Evolutionary conservation across 2,329 filamentous ascomycete species (phyloP).

Genomic region (Xylaria sp.): DNA sequence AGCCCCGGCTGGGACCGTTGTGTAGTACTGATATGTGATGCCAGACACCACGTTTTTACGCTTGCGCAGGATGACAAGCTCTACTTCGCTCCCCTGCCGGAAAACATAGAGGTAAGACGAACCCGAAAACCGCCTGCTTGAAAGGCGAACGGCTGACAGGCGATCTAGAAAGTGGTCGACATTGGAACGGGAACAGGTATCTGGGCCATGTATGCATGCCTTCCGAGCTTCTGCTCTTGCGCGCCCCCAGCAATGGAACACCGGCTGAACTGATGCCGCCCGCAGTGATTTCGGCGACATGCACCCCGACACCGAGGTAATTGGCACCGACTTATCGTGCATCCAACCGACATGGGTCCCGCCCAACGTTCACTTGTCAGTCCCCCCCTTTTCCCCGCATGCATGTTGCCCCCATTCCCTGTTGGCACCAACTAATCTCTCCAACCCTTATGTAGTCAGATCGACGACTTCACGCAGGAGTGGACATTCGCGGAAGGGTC

Average conservation of each 20-base stretch:
- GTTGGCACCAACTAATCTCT: too few species aligned
- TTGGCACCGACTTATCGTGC: conserved; percentile 30
- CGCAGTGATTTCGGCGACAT: conserved; percentile 25
- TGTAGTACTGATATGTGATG: too few species aligned
- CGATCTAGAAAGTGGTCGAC: conserved; percentile 26
- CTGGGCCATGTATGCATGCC: conserved; percentile 19
- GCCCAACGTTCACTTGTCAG: conserved; percentile 24
- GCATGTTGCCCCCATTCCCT: too few species aligned
- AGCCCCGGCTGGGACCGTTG: too few species aligned
- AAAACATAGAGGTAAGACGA: too few species aligned
- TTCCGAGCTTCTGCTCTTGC: neutral
- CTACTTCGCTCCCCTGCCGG: too few species aligned
- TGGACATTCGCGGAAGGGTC: conserved; percentile 18
- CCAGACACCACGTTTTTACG: too few species aligned
- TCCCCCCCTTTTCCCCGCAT: too few species aligned
- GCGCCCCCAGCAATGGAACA: neutral
- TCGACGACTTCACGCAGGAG: conserved; percentile 22
- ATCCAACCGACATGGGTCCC: conserved; percentile 28
- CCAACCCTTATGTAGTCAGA: too few species aligned
- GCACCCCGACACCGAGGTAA: conserved; percentile 25
- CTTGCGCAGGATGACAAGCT: too few species aligned
- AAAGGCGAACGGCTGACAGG: too few species aligned
- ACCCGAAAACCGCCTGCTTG: too few species aligned
- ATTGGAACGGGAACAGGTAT: conserved; percentile 29
- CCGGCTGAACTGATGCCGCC: neutral